Base-by-base conservation (phyloP, 1,284 basidiomycete species). In the Trichosporon coremiiforme region DNA sequence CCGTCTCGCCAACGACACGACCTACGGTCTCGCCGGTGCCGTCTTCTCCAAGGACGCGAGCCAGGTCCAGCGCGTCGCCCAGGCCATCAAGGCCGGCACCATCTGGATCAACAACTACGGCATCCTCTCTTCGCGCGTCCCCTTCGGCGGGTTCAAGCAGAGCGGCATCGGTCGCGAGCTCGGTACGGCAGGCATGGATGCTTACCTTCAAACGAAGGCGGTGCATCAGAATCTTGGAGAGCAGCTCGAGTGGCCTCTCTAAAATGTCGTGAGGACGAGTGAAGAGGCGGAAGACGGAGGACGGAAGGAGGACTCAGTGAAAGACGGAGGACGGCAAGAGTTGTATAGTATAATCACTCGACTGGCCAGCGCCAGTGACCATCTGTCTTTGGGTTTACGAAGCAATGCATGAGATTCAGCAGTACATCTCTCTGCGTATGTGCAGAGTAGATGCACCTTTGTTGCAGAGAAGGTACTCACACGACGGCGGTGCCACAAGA, bases 71-170 rank as follows among this genome's bases (percentile, higher is more conserved):
- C 87, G 94, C 45, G 91, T 96, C 50, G 89, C 92, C 2, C 87
- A 88, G 36, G 89, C 89, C 36, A 85, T 97, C 53, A 90, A 94
- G 77, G 93, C 94, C 22, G 94, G 94, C 9, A 84, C 84, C 0
- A 82, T 94, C 38, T 95, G 93, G 93, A 86, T 93, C 70, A 96
- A 95, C 83, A 90, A 93, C 80, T 96, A 95, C 83, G 91, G 91
- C 75, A 70, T 91, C 7, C 80, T 94, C 64, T 87, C 88, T 79
- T 91, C 91, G 80, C 92, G 92, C 70, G 91, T 93, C 47, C 94
- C 95, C 0, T 97, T 97, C 76, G 95, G 95, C 29, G 95, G 95
- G 15, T 95, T 93, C 86, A 95, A 95, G 84, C 90, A 89, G 78
- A 89, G 87, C 70, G 90, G 90, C 20, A 87, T 90, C 69, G 90